Conservation (phyloP, 345 rosid species). For the Hibiscus mutabilis region DNA sequence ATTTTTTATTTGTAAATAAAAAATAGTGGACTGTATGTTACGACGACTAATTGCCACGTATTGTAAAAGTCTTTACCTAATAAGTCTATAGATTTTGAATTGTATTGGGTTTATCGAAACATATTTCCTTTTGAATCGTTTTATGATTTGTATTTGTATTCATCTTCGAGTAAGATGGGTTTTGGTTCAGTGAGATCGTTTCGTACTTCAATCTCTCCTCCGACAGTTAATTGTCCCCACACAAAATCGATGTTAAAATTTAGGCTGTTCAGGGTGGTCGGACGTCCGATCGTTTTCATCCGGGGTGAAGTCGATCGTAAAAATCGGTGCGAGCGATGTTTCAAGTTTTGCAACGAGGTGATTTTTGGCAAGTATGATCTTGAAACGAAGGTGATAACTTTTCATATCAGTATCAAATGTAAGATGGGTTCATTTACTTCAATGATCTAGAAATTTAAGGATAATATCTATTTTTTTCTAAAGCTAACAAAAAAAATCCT, state of each 20-base stretch:
- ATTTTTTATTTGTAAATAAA: background rate
- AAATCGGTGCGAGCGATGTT: background rate
- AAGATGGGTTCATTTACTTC: no score
- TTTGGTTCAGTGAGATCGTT: no score
- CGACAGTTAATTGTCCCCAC: no score
- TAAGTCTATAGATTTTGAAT: background rate
- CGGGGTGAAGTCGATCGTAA: background rate
- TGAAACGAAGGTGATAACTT: background rate
- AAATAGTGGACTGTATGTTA: background rate
- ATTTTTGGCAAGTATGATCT: background rate
- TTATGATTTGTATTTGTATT: background rate
- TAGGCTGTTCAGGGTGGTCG: background rate
- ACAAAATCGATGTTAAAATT: no score
- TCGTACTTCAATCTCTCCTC: background rate
- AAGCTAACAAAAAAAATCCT: no score
- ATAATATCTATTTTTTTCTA: no score
- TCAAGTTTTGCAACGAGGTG: background rate
- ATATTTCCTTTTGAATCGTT: background rate
- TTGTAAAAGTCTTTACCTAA: no score
- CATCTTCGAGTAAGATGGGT: no score
- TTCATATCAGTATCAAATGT: background rate
- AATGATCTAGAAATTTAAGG: background rate
- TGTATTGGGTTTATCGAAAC: no score
- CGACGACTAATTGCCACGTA: background rate
- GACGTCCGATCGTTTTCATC: no score